Base-by-base conservation (phyloP, 2,329 filamentous ascomycete species). In the Aspergillus aculeatinus region DNA sequence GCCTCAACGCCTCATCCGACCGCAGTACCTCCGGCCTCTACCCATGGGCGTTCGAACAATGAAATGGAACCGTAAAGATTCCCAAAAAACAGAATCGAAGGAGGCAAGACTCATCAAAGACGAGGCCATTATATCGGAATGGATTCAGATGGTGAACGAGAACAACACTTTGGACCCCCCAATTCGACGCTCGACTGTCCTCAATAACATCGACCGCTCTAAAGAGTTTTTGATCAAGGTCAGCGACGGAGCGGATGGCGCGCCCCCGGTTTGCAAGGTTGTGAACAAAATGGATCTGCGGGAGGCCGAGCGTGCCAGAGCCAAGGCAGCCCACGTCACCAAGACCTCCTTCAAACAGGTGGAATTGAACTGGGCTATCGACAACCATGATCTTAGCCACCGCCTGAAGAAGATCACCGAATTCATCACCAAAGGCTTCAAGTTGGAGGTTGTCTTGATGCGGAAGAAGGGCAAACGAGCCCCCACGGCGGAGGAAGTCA, bases 301-400 rank as follows among this genome's bases (percentile, higher is more conserved):
- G 70, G 68, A 80, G 66, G 75, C 76, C 23, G 77, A 82, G 57
- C 75, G 80, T 58, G 70, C 72, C 21, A 73, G 74, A 59, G 67
- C 71, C 19, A 70, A 71, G 59, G 61, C 68, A 77, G 67, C 79
- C 72, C 65, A 77, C 73, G 56, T 79, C 66, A 68, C 67, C 70
- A 77, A 63, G 73, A 75, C 65, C 61, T 73, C 70, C 67, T 72
- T 76, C 16, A 97, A 97, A 79, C 88, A 89, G 71, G 75, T 97
- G n/a, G 93, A 97, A 77, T 68, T 98, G 68, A 94, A 92, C 74
- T 98, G 93, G 93, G 87, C 89, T 35, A 96, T 96, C 69, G 87
- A 87, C 62, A 71, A 76, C 12, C 85, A 94, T 71, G 93, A 97
- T 78, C 74, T 96, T 55, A 78, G 78, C n/a, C 88, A 90, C 73